Evolutionary conservation across 2,329 filamentous ascomycete genomes (phyloP).

Genomic region (Cryphonectria carpinicola): DNA sequence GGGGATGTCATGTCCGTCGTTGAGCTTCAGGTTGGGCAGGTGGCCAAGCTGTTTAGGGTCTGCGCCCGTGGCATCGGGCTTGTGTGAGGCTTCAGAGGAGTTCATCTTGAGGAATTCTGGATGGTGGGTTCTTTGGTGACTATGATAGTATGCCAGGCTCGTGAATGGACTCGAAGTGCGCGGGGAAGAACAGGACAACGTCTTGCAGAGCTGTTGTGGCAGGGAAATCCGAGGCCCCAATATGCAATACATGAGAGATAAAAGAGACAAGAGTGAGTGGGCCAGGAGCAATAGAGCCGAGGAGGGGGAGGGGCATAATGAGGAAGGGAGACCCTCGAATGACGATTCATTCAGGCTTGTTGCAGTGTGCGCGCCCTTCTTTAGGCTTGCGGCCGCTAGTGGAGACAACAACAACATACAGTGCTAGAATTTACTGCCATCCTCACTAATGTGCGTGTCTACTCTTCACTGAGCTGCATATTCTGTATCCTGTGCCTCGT

Average conservation of each 20-base stretch:
- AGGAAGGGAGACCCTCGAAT: background rate
- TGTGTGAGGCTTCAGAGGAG: slow-evolving; percentile 45
- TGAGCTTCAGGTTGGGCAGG: slow-evolving; percentile 68
- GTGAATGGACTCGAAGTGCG: background rate
- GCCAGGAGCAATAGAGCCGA: background rate
- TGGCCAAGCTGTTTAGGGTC: slow-evolving; percentile 46
- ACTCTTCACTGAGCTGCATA: background rate
- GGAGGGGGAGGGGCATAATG: too few species aligned
- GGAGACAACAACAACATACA: background rate
- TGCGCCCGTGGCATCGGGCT: slow-evolving; percentile 44
- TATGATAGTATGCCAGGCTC: background rate
- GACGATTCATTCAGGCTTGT: background rate
- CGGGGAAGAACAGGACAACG: background rate
- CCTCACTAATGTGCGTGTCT: background rate
- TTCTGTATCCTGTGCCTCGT: background rate
- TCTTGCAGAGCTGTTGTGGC: background rate
- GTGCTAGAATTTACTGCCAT: background rate
- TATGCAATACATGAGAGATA: background rate
- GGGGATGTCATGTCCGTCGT: slow-evolving; percentile 74
- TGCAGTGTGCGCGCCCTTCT: too few species aligned
- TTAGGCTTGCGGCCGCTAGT: background rate
- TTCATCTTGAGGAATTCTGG: slow-evolving; percentile 41
- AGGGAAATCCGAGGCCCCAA: background rate
- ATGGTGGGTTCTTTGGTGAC: background rate
- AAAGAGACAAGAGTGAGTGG: background rate